Conservation (phyloP, 2,329 filamentous ascomycete genomes). For the Trichoderma semiorbis region DNA sequence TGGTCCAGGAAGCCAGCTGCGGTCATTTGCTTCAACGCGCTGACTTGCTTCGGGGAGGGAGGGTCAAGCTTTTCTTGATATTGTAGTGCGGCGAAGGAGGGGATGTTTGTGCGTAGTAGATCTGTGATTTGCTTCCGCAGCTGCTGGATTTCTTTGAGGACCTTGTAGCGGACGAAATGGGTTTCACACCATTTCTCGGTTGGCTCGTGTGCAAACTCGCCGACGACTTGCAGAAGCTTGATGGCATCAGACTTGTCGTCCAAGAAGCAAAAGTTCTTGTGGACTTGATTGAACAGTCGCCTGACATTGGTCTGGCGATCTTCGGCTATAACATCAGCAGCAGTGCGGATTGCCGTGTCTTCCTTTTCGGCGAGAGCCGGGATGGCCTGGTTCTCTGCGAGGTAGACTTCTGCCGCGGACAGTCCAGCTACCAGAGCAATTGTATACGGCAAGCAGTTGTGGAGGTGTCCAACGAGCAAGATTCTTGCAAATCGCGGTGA, state of each 20-base stretch:
- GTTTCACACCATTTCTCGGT: constrained; percentile 71
- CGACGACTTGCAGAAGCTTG: constrained; percentile 84
- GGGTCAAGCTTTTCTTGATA: constrained; percentile 55
- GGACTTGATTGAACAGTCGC: constrained; percentile 63
- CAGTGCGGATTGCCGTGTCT: constrained; percentile 52
- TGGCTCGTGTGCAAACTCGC: constrained; percentile 75
- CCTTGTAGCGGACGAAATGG: constrained; percentile 85
- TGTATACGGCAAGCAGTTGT: constrained; percentile 79
- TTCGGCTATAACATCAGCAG: constrained; percentile 68
- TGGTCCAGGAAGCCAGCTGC: constrained; percentile 93
- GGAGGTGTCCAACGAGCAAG: constrained; percentile 78
- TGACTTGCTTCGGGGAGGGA: constrained; percentile 65
- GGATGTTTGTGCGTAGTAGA: constrained; percentile 72
- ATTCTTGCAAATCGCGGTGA: constrained; percentile 90
- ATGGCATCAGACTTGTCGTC: constrained; percentile 85
- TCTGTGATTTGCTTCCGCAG: constrained; percentile 79
- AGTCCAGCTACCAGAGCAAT: constrained; percentile 85
- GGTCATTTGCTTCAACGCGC: constrained; percentile 83
- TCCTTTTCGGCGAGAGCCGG: constrained; percentile 50
- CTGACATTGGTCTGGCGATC: constrained; percentile 63
- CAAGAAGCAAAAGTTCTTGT: constrained; percentile 73
- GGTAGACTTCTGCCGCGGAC: constrained; percentile 82
- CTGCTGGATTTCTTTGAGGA: constrained; percentile 79
- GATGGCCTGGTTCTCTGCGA: constrained; percentile 75
- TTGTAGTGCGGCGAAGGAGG: constrained; percentile 56